Conservation (phyloP, 2,329 filamentous ascomycete genomes). For the Xylariales sp. region DNA sequence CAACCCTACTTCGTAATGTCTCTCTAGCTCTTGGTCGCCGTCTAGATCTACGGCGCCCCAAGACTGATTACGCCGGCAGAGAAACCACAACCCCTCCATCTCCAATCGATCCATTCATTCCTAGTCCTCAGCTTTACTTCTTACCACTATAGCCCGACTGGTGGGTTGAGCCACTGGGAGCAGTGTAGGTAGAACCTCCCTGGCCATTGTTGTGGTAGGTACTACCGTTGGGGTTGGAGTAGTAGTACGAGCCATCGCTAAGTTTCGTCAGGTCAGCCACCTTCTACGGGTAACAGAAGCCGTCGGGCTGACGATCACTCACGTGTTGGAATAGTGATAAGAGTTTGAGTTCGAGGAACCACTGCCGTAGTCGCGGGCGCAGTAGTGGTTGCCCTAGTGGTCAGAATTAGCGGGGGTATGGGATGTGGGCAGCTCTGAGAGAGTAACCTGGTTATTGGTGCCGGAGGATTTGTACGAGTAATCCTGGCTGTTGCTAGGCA, state of each 20-base stretch:
- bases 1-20: too few relatives aligned
- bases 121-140: conserved; percentile 12
- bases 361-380: conserved; percentile 58
- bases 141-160: conserved; percentile 19
- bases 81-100: too few relatives aligned
- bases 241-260: conserved; percentile 67
- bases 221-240: conserved; percentile 63
- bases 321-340: conserved; percentile 66
- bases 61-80: too few relatives aligned
- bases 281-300: background rate
- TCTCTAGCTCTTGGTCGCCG: too few relatives aligned
- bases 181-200: conserved; percentile 57
- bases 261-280: background rate
- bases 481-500: conserved; percentile 21
- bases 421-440: too few relatives aligned
- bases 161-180: conserved; percentile 39
- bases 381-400: conserved; percentile 62
- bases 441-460: conserved; percentile 63
- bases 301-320: conserved; percentile 17
- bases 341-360: conserved; percentile 51
- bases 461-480: conserved; percentile 48
- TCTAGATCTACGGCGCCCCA: too few relatives aligned
- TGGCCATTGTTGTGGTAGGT: conserved; percentile 62
- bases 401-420: background rate
- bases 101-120: too few relatives aligned